Evolutionary conservation across 2,329 filamentous ascomycete species (phyloP), one percentile per base, ranked within the genome.

Genomic region (Xylaria arbuscula): DNA sequence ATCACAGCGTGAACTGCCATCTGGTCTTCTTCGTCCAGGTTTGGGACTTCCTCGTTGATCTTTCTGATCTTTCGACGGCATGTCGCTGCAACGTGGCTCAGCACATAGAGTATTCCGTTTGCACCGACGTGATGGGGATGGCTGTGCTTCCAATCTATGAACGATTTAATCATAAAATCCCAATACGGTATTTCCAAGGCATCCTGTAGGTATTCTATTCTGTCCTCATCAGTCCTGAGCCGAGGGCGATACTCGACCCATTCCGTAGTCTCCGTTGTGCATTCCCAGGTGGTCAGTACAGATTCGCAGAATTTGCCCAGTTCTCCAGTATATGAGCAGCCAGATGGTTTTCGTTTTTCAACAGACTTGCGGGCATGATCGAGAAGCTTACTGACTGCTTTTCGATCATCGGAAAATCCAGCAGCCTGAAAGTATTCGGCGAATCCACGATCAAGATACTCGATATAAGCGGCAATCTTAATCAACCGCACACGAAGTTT

Each of bases 121-220:
- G 53, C 53, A 17, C 53, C n/a, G 8, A 56, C 13, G 19, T 56
- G 36, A 17, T 56, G 22, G 53, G 53, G 34, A 15, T 56, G n/a
- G 11, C 34, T 56, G n/a, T 56, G 53, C 24, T 36, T 56, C 53
- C 53, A 58, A 9, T 58, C 40, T 40, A 58, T 58, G 24, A 58
- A 58, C 7, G 56, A 47, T 34, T 58, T 47, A 8, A 58, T 58
- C 56, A 58, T 58, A 7, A 58, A 45, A 11, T 58, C 38, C 55
- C 55, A 58, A 34, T 58, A 58, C 6, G 55, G 55, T 45, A 47
- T 47, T 19, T 58, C 55, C 22, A 58, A 24, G 22, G 55, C 55
- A 32, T 58, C 55, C 36, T 58, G 55, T 7, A 58, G 40, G 40
- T 58, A 58, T 19, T 34, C 38, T 32, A 58, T 58, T 17, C 47